Conservation (phyloP, 2,329 filamentous ascomycete genomes). For the Fusarium oxysporum region DNA sequence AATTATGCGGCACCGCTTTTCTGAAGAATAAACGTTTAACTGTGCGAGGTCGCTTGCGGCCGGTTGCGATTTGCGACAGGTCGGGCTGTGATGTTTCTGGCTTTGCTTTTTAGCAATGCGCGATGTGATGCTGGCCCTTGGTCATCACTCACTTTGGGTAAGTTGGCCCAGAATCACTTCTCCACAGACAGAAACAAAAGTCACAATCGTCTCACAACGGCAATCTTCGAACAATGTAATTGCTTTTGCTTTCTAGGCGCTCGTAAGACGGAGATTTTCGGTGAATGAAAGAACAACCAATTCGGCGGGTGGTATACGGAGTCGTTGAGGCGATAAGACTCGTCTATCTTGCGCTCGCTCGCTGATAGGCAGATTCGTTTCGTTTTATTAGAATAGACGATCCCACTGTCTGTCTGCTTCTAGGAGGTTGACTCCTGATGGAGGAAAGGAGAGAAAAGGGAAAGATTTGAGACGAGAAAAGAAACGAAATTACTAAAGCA, state of each 20-base stretch:
- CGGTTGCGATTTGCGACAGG: conserved; percentile 35
- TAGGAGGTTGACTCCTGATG: conserved; percentile 7
- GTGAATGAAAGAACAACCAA: conserved; percentile 18
- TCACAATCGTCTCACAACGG: conserved; percentile 43
- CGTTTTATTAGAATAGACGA: conserved; percentile 25
- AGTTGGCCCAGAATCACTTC: conserved; percentile 26
- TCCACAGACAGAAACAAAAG: conserved; percentile 34
- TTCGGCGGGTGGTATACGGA: conserved; percentile 1
- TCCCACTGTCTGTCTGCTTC: conserved; percentile 14
- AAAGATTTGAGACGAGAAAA: conserved; percentile 32
- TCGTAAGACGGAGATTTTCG: conserved; percentile 38
- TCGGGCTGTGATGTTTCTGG: conserved; percentile 41
- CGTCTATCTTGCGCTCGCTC: conserved; percentile 34
- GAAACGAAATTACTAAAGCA: conserved; percentile 39
- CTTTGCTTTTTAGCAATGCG: conserved; percentile 44
- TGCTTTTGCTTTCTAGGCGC: conserved; percentile 39
- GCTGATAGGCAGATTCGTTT: conserved; percentile 25
- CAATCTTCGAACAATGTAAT: conserved; percentile 39
- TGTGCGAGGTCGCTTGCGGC: conserved; percentile 18
- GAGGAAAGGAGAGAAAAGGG: conserved; percentile 7
- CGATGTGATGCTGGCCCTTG: conserved; percentile 40
- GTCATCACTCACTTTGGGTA: conserved; percentile 41
- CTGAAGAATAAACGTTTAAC: conserved; percentile 11
- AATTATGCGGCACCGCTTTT: conserved; percentile 28
- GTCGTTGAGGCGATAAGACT: conserved; percentile 10